These are phyloP conservation scores for Fraxinus paxiana DNA, from an alignment of 305 asterid genomes.

Conservation along the genomic window DNA sequence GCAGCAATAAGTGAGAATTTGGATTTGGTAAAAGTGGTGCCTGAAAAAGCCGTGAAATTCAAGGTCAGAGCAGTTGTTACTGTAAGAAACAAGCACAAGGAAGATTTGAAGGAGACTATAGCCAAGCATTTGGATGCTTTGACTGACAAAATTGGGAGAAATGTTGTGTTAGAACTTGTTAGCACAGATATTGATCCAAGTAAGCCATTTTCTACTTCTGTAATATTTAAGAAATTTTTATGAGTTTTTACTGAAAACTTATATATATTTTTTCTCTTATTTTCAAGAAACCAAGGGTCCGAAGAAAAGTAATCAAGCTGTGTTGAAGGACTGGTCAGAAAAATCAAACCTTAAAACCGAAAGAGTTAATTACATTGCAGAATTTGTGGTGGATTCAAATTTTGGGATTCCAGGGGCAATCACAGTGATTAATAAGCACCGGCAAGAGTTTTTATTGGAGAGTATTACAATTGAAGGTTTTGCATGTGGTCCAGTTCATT, in stretches of 20 bases:
- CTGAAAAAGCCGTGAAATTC: constrained; percentile 64
- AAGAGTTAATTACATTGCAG: constrained; percentile 76
- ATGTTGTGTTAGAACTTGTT: constrained; percentile 67
- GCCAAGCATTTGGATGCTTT: constrained; percentile 74
- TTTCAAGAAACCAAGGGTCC: too few species aligned
- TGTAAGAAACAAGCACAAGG: constrained; percentile 73
- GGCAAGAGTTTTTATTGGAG: constrained; percentile 72
- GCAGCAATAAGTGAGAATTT: constrained; percentile 78
- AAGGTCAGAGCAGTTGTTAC: constrained; percentile 86
- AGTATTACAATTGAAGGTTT: constrained; percentile 81
- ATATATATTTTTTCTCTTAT: too few species aligned
- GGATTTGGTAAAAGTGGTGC: constrained; percentile 56
- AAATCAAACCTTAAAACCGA: constrained; percentile 61
- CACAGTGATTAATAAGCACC: constrained; percentile 67
- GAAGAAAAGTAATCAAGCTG: too few species aligned
- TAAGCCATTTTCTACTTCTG: constrained; percentile 29
- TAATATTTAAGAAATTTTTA: neutral
- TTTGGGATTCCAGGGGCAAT: constrained; percentile 90
- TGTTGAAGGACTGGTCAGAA: too few species aligned
- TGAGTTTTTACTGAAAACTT: neutral
- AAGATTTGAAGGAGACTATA: constrained; percentile 65
- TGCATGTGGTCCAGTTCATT: constrained; percentile 78
- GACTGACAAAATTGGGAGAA: constrained; percentile 75
- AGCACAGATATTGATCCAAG: constrained; percentile 81
- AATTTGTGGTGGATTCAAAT: constrained; percentile 63